Base-by-base conservation (phyloP, 2,329 filamentous ascomycete genomes). In the Curvularia sp. region DNA sequence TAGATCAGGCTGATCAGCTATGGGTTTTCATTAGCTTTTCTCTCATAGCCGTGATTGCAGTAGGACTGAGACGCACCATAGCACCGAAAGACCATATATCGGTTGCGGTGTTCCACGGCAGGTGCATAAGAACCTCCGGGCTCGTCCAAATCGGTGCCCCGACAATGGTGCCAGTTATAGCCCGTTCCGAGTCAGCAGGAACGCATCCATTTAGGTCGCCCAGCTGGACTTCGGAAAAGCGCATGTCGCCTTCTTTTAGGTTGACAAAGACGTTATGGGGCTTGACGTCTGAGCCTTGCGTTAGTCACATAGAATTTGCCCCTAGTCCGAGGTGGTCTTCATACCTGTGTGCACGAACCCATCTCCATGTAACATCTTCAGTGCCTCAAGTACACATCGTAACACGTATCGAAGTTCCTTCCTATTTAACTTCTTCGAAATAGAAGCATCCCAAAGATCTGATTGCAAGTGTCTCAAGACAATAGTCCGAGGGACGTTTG, bases 211-310 rank as follows among this genome's bases (percentile, higher is more conserved):
- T 75, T 33, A 71, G 66, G 63, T 77, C 75, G 30, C 67, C 71
- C 9, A 78, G 64, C 63, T 75, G 67, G 39, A 77, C 72, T 49
- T 77, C 71, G 13, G 70, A 57, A 58, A 79, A 77, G 42, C 74
- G 70, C 41, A 55, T 62, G 49, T 65, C 64, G 50, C 66, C 62
- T 58, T 63, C 43, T 55, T 67, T 63, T 47, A 72, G 68, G 57
- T 78, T 77, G 22, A 77, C 69, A 39, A 78, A 74, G 18, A 78
- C 69, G 53, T 79, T 78, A 38, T 77, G 66, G n/a, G 69, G 75
- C 51, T 79, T 79, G 50, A 73, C 52, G 57, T 74, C 71, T 74
- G 5, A 5, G 24, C 1, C 2, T 2, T 41, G 0, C 13, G 18
- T 63, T 28, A 66, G 50, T 38, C 30, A 42, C 20, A 50, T 3